Evolutionary conservation across 1,284 basidiomycete species (phyloP), one percentile per base, ranked within the genome.

Genomic region (Apiotrichum mycotoxinovorans): DNA sequence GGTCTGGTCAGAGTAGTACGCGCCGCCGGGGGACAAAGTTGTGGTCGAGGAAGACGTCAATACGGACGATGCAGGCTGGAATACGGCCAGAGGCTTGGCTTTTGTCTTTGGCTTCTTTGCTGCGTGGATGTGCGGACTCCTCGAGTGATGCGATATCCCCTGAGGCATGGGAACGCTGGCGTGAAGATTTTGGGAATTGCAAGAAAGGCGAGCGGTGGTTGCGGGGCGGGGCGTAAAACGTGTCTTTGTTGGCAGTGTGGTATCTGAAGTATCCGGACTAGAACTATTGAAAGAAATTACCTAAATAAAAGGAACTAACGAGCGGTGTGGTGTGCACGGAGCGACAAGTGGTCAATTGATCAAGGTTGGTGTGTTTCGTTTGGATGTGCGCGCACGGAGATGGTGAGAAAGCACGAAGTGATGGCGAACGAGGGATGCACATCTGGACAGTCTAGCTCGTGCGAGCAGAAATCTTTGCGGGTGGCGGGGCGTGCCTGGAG

Each of bases 131-230:
- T 48, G 66, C 23, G 62, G 52, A 38, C 58, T 54, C 59, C 67
- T 69, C 35, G 65, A 57, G 46, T 48, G 45, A 15, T 46, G 45
- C 11, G 45, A 38, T 44, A 56, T 51, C 20, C 65, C 51, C 52
- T 57, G 61, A 25, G 61, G 61, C 61, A 63, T 63, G 34, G 46
- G 23, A 37, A 20, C 3, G 38, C 2, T 15, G 18, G 38, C 20
- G 17, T 14, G 17, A 3, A 10, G 17, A 15, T 40, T 18, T 40
- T 42, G 40, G n/a, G 40, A 23, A n/a, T 18, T 7, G 37, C 18
- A 18, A 14, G 33, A 14, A 34, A 14, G 33, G 33, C 33, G 15
- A 9, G 23, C 41, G 41, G 20, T 11, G 7, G n/a, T 9, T 22
- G 41, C 11, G 20, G 25, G 25, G n/a, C 18, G 43, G 2, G n/a